Conservation (phyloP, 2,329 filamentous ascomycete genomes). For the Dactylellina parvicollis region DNA sequence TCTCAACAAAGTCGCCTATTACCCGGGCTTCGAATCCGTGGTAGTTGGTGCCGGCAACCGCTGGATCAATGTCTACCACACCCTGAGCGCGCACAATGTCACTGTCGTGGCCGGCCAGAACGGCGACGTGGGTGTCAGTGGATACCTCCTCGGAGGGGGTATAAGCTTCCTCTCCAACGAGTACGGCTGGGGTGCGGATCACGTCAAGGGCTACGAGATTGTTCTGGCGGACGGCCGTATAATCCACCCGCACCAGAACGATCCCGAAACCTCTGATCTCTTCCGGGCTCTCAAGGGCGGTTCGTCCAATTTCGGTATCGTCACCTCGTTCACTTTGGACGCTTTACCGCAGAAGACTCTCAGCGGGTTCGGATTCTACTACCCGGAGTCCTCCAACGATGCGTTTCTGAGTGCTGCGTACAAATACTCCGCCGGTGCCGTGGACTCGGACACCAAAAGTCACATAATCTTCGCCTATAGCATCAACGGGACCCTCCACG, state of each 20-base stretch:
- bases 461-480: conserved; percentile 1
- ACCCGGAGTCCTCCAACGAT: conserved; percentile 14
- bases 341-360: not conserved
- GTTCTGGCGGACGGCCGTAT: conserved; percentile 67
- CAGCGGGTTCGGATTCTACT: not conserved
- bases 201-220: conserved; percentile 65
- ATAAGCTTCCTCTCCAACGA: conserved; percentile 65
- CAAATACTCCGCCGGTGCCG: conserved; percentile 1
- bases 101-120: conserved; percentile 64
- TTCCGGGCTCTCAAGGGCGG: conserved; percentile 59
- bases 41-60: conserved; percentile 64
- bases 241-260: conserved; percentile 62
- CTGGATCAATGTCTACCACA: conserved; percentile 63
- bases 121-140: conserved; percentile 63
- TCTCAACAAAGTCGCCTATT: conserved; percentile 61
- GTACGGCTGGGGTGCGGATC: conserved; percentile 67
- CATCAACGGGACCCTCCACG: not conserved
- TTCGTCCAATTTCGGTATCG: conserved; percentile 59
- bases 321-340: conserved; percentile 57
- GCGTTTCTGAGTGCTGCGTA: conserved; percentile 3
- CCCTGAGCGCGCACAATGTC: conserved; percentile 62
- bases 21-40: conserved; percentile 60
- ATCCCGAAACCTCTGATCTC: conserved; percentile 62
- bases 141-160: conserved; percentile 64
- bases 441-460: conserved; percentile 23